Base-by-base conservation (phyloP, 2,329 filamentous ascomycete species). In the Myriosclerotinia scirpicola region DNA sequence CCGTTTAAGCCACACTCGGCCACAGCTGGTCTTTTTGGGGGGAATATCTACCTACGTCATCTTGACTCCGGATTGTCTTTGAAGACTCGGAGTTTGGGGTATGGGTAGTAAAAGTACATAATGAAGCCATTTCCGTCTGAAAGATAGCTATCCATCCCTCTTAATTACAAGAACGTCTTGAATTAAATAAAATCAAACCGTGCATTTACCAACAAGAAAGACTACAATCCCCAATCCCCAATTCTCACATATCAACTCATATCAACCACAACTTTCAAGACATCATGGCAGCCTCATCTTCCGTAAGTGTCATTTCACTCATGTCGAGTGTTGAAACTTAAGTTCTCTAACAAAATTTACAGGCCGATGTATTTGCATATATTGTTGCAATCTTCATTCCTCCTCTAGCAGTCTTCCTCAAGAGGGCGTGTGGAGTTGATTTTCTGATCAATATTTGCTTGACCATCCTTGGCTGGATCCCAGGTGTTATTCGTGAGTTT, bases 381-480 rank as follows among this genome's bases (percentile, higher is more conserved):
- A 53, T 76, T 58, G 54, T 76, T 42, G 73, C 74, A 20, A 73
- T 76, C 61, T 70, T 76, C 64, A 42, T 76, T 1, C 73, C 73
- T 26, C 67, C 67, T 63, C 22, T 75, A 5, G 59, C 74, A 8
- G 79, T 80, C 26, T 77, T 79, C 65, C 67, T 80, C 22, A 76
- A 77, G 64, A 73, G 74, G 4, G 79, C 78, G 42, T 80, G 78
- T 64, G 73, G 73, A 36, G 75, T 73, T 8, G 78, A 80, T 58
- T 71, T 81, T 34, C 65, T 79, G 26, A 80, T 80, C 69, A 80
- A 80, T 67, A 77, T 81, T 52, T 69, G 69, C 15, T 70, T 81
- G 12, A 73, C 69, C 14, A 71, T 78, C 20, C 69, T 80, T 7
- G 79, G 77, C 12, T 76, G 74, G 74, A 73, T 76, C 60, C 74